Base-by-base conservation (phyloP, 805 yeast genomes). In the Kluyveromyces wickerhamii region DNA sequence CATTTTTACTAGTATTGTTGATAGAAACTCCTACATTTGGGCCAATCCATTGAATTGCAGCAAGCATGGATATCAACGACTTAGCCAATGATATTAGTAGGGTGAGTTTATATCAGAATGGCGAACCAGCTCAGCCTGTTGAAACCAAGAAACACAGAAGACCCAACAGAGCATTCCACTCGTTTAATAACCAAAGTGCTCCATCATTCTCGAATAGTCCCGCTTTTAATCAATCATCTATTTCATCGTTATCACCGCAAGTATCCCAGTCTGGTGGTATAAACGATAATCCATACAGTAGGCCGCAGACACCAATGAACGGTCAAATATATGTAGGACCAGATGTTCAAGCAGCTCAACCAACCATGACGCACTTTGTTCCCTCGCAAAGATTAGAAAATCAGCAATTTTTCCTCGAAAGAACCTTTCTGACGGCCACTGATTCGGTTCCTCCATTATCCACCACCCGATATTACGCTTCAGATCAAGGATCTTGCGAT, bases 391-490 rank as follows among this genome's bases (percentile, higher is more conserved):
- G 66, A 40, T 47, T 52, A 44, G 51, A 52, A 27, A 57, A 54
- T 36, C 65, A 61, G 32, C 47, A 59, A 16, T 58, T 62, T 35
- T 59, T 60, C 40, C 45, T 60, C 44, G 43, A 62, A 43, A 57
- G 57, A 29, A 55, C 72, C 1, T 88, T 84, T 57, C 67, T 70
- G 32, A 81, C 96, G 1, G 77, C 83, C 47, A 76, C 78, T 52
- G 76, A 85, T 50, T 79, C 85, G 1, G 69, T 74, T 8, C 95
- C 97, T 4, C 97, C 97, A 3, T 65, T 76, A 10, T 79, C 94
- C 0, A 83, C 89, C 0, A 73, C 85, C 1, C 78, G 74, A 42
- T 84, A 67, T 51, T 66, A 64, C 29, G 72, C 80, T 2, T 63
- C 73, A 19, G 97, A 92, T 54, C 94, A 88, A 54, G 95, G 94